Evolutionary conservation across 2,329 filamentous ascomycete genomes (phyloP).

Genomic region (Paecilomyces sp.): DNA sequence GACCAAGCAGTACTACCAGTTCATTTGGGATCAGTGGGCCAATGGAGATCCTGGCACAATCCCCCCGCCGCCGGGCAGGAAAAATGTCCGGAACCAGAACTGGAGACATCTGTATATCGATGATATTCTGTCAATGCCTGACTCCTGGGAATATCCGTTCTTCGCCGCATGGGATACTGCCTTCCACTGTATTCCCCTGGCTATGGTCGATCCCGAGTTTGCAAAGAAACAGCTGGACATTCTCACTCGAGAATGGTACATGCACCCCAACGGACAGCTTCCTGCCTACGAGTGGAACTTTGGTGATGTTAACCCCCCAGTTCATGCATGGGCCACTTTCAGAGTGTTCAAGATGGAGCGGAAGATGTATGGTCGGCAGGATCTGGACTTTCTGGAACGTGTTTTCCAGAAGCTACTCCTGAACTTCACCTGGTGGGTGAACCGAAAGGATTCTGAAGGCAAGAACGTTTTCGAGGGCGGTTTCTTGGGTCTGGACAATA

Average conservation of each 20-base stretch:
- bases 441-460: slow-evolving; percentile 86
- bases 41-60: slow-evolving; percentile 87
- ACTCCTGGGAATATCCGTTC: slow-evolving; percentile 98
- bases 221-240: slow-evolving; percentile 97
- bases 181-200: slow-evolving; percentile 90
- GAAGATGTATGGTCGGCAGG: slow-evolving; percentile 91
- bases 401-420: slow-evolving; percentile 93
- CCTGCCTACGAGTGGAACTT: slow-evolving; percentile 98
- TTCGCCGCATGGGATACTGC: slow-evolving; percentile 97
- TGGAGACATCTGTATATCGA: slow-evolving; percentile 96
- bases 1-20: slow-evolving; percentile 96
- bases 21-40: slow-evolving; percentile 97
- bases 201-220: slow-evolving; percentile 97
- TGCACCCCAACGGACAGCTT: slow-evolving; percentile 92
- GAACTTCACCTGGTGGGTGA: slow-evolving; percentile 99
- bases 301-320: slow-evolving; percentile 90
- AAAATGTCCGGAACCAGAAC: slow-evolving; percentile 73
- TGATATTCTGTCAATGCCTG: slow-evolving; percentile 93
- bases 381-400: slow-evolving; percentile 89
- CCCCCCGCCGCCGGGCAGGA: slow-evolving; percentile 72
- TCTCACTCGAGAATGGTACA: slow-evolving; percentile 97
- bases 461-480: slow-evolving; percentile 98
- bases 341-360: slow-evolving; percentile 96
- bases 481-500: slow-evolving; percentile 93
- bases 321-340: slow-evolving; percentile 95